Evolutionary conservation across 1,139 yeast genomes (phyloP).

Genomic region (Saccharomyces pastorianus): DNA sequence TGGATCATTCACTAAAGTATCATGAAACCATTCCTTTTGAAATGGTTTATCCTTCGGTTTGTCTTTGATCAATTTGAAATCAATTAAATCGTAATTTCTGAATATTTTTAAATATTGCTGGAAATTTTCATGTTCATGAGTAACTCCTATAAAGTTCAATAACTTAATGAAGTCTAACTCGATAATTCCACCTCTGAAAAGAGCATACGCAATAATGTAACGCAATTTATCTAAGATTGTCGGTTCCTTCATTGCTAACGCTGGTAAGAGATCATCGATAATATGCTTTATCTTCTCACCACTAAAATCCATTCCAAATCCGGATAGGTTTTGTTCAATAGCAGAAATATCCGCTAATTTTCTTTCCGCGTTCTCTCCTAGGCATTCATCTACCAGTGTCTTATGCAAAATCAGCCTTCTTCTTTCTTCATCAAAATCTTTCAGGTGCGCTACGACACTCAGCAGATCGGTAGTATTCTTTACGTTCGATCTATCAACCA

Average conservation of each 20-base stretch:
- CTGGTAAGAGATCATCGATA: slow-evolving; percentile 56
- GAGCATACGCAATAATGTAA: slow-evolving; percentile 65
- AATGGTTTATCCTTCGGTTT: slow-evolving; percentile 34
- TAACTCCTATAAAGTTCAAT: slow-evolving; percentile 59
- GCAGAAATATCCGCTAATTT: slow-evolving; percentile 59
- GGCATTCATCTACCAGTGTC: slow-evolving; percentile 50
- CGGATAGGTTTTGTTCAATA: slow-evolving; percentile 67
- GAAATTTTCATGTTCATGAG: slow-evolving; percentile 43
- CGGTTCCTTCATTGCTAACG: slow-evolving; percentile 47
- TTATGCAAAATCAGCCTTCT: slow-evolving; percentile 53
- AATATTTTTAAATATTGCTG: slow-evolving; percentile 46
- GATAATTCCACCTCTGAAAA: slow-evolving; percentile 78
- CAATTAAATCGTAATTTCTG: slow-evolving; percentile 57
- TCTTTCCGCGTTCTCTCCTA: slow-evolving; percentile 44
- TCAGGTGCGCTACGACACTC: slow-evolving; percentile 59
- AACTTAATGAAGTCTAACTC: slow-evolving; percentile 67
- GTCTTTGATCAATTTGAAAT: slow-evolving; percentile 55
- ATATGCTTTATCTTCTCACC: slow-evolving; percentile 58
- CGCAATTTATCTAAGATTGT: slow-evolving; percentile 63
- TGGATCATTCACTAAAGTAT: slow-evolving; percentile 44
- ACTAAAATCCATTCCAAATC: slow-evolving; percentile 64
- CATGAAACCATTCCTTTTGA: slow-evolving; percentile 49
- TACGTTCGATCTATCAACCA: slow-evolving; percentile 57
- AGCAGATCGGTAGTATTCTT: slow-evolving; percentile 53
- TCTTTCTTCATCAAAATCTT: slow-evolving; percentile 62